Base-by-base conservation (phyloP, 805 yeast genomes). In the Scheffersomyces amazonensis region DNA sequence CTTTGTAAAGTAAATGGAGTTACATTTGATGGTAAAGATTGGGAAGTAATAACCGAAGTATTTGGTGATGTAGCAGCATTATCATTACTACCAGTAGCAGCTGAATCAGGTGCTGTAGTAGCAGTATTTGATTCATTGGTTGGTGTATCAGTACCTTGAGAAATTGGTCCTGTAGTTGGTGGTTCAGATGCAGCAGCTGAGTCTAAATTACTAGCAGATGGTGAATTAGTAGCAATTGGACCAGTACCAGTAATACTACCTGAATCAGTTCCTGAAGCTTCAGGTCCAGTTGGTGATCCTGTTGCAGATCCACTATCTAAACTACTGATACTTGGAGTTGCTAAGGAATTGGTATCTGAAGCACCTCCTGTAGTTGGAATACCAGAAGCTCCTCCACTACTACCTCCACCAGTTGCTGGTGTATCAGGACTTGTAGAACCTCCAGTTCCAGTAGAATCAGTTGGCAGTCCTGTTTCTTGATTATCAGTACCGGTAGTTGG, bases 31-130 rank as follows among this genome's bases (percentile, higher is more conserved):
- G 32, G 33, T 8, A 16, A 11, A 25, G 15, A 11, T 25, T n/a
- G 15, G 3, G 29, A 25, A n/a, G 29, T 4, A 3, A 5, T 22
- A 22, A 22, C 24, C 8, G 24, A 8, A 11, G 11, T n/a, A n/a
- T n/a, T n/a, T n/a, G n/a, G n/a, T 24, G 28, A 24, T 7, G 34
- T 15, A n/a, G 39, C 16, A 20, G 36, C 42, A 21, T 47, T 25
- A 12, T 45, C 39, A 18, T 47, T 31, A 19, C 49, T 41, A 2
- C 52, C 46, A 13, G 53, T 23, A 19, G 49, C 43, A 2, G 52
- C 46, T 13, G 52, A 21, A 12, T 39, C 34, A 22, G 43, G 16
- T 17, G 40, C 18, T 15, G 36, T 16, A 32, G 47, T 33, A 28
- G 46, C 35, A 35, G 32, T 35, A 17, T 37, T 25, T 17, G 44